Evolutionary conservation across 805 yeast species (phyloP).

Genomic region (Isabelozyma heimii): DNA sequence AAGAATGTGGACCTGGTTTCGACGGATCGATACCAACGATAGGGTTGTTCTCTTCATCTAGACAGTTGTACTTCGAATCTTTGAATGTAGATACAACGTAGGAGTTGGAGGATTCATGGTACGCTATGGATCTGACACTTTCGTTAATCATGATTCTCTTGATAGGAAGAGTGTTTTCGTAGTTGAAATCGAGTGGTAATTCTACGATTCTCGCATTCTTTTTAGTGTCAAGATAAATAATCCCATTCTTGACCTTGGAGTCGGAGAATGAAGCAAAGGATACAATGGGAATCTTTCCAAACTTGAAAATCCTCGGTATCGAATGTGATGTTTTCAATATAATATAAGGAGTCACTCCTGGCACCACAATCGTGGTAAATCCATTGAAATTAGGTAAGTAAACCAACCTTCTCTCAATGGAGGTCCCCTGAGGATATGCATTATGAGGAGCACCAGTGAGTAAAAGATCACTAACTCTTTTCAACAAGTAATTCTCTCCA

Average conservation of each 20-base stretch:
- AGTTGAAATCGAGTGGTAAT: slow-evolving; percentile 46
- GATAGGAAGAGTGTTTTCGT: slow-evolving; percentile 61
- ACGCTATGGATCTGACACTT: slow-evolving; percentile 64
- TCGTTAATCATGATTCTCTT: slow-evolving; percentile 51
- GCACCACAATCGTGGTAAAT: slow-evolving; percentile 59
- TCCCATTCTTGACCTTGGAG: slow-evolving; percentile 41
- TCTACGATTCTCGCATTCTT: slow-evolving; percentile 65
- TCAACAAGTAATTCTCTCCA: slow-evolving; percentile 39
- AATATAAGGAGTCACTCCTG: slow-evolving; percentile 72
- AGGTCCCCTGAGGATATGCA: slow-evolving; percentile 66
- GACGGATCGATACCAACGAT: slow-evolving; percentile 55
- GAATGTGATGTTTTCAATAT: slow-evolving; percentile 66
- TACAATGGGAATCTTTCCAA: slow-evolving; percentile 62
- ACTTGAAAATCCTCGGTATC: slow-evolving; percentile 61
- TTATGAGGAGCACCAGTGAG: slow-evolving; percentile 81
- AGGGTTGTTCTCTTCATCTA: slow-evolving; percentile 71
- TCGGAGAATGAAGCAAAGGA: slow-evolving; percentile 60
- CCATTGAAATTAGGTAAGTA: slow-evolving; percentile 59
- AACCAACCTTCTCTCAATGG: slow-evolving; percentile 65
- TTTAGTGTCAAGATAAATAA: slow-evolving; percentile 68
- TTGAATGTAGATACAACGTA: slow-evolving; percentile 60
- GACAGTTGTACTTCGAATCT: slow-evolving; percentile 58
- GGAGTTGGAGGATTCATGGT: slow-evolving; percentile 63
- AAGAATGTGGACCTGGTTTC: slow-evolving; percentile 54
- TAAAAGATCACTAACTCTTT: slow-evolving; percentile 42